These are phyloP conservation scores for Dunaliella primolecta DNA, from an alignment of 139 green algal species.

Conservation along the genomic window DNA sequence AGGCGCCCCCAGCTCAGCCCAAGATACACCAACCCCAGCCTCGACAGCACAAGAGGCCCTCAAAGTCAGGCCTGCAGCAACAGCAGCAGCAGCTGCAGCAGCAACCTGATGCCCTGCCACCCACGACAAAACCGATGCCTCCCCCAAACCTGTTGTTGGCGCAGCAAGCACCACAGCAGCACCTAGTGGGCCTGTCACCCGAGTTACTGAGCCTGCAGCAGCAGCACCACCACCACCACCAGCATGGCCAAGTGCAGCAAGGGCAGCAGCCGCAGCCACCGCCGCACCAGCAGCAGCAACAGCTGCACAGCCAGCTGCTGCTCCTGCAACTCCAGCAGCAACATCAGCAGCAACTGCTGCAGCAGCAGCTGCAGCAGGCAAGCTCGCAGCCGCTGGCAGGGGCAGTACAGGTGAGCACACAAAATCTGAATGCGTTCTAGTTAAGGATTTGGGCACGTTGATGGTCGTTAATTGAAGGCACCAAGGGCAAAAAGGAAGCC, in stretches of 20 bases:
- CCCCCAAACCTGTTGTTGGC: background rate
- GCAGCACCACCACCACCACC: slow-evolving; percentile 4
- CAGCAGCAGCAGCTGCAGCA: slow-evolving; percentile 7
- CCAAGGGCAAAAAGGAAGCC: no score
- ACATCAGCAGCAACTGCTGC: slow-evolving; percentile 20
- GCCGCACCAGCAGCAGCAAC: slow-evolving; percentile 12
- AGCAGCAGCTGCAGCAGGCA: slow-evolving; percentile 23
- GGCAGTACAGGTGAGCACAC: background rate
- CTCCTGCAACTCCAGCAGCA: background rate
- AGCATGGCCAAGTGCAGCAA: slow-evolving; percentile 7
- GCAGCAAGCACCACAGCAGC: slow-evolving; percentile 1
- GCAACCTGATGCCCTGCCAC: background rate
- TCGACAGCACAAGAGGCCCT: background rate
- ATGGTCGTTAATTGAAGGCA: background rate
- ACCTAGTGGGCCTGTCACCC: background rate
- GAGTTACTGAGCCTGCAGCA: slow-evolving; percentile 14
- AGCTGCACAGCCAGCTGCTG: slow-evolving; percentile 18
- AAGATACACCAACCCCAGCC: background rate
- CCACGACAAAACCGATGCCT: no score
- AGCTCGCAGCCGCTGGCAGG: background rate
- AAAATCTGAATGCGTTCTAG: background rate
- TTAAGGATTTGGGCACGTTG: background rate
- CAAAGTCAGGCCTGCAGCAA: slow-evolving; percentile 13
- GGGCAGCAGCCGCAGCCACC: slow-evolving; percentile 14
- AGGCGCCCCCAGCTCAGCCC: no score